Evolutionary conservation across 768 basidiomycete genomes (phyloP), one percentile per base, ranked within the genome.

Genomic region (Trametes villosa): DNA sequence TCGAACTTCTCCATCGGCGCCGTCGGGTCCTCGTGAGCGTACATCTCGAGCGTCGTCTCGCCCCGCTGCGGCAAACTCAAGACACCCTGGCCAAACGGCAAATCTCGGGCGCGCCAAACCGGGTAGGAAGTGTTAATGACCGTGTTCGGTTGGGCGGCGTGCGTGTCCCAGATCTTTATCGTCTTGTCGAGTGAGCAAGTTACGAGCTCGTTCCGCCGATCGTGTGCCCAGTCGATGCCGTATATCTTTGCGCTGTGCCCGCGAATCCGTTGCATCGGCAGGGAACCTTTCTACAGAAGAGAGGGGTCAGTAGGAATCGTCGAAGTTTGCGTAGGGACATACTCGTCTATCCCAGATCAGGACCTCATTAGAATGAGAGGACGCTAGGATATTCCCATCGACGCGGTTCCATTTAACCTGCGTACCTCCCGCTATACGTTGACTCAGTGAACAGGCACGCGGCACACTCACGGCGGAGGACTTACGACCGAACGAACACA

Each of bases 351-450:
- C 97, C 97, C 97, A 99, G 20, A 98, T 87, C 33, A 94, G 76
- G 0, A 98, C 91, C 67, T 91, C 84, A 64, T 92, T 89, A 52
- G 85, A 81, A 70, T 98, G 96, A 1, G 94, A 87, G 1, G 94
- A 96, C 0, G 97, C 96, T 0, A 99, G 79, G 6, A 97, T 76
- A 61, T 97, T 86, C 3, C 87, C 83, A 67, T 98, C 88, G 68
- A 88, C 86, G 15, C 92, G 81, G 70, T 96, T 98, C 94, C 94
- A 99, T 74, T 98, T 98, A 59, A 98, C 94, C 72, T 99, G 96
- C 0, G 96, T 98, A 1, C 92, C 94, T 17, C 84, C 88, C 18
- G 87, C 93, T 93, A 62, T 42, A 41, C 24, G 8, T 52, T 26
- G 62, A 33, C 30, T 36, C 11, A 47, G 12, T 12, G 9, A 11